phyloP scores from a whole-genome alignment of 2,329 filamentous ascomycete genomes.

The Thelonectria blattea region DNA sequence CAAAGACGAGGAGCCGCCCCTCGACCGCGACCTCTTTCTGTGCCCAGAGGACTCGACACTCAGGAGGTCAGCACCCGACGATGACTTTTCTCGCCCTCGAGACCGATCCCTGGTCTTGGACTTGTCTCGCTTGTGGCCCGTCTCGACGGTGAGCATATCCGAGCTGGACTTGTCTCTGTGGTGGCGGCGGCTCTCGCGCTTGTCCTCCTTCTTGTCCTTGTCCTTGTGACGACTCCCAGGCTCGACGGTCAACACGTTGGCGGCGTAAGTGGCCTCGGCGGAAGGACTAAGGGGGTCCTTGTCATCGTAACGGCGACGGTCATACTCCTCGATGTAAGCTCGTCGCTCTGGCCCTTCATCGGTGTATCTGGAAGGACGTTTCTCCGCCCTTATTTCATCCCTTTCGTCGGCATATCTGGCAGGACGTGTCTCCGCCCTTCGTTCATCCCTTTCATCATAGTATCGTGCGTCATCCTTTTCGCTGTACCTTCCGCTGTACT shows the following conservation, averaged over 20 bases:
- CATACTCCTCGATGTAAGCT: conserved; percentile 15
- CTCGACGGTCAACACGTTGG: conserved; percentile 53
- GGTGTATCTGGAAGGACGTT: conserved; percentile 13
- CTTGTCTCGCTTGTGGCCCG: conserved; percentile 33
- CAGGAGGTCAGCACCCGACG: conserved; percentile 20
- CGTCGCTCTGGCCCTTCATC: conserved; percentile 23
- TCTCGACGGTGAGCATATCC: conserved; percentile 33
- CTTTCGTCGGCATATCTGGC: too few relatives aligned
- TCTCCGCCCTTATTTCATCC: too few relatives aligned
- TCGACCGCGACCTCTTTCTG: conserved; percentile 28
- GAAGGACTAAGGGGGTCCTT: conserved; percentile 26
- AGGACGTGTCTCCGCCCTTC: too few relatives aligned
- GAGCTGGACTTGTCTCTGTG: conserved; percentile 38
- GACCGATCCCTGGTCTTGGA: conserved; percentile 28
- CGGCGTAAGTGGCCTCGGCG: conserved; percentile 45
- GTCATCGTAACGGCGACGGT: conserved; percentile 23
- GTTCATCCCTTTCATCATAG: too few relatives aligned
- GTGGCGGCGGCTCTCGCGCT: conserved; percentile 39
- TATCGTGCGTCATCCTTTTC: too few relatives aligned
- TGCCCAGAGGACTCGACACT: conserved; percentile 27
- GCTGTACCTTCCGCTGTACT: too few relatives aligned
- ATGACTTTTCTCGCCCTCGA: conserved; percentile 37
- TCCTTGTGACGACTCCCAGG: conserved; percentile 44
- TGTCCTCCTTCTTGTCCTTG: conserved; percentile 23
- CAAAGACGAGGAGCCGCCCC: conserved; percentile 48